Base-by-base conservation (phyloP, 768 basidiomycete genomes). In the Macrolepiota dolichaula region DNA sequence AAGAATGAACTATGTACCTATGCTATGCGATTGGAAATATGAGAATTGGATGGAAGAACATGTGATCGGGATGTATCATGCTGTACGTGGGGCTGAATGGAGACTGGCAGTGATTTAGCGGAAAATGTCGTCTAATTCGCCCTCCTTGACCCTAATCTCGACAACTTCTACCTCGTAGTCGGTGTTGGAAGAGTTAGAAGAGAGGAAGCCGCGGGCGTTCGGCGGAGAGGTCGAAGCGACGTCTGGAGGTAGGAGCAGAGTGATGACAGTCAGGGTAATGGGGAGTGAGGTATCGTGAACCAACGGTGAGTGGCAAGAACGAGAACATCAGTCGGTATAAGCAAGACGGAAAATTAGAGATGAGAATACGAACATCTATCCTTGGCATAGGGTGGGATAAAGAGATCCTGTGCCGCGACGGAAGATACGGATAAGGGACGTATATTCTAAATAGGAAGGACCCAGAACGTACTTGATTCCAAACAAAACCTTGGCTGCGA, bases 151-250 rank as follows among this genome's bases (percentile, higher is more conserved):
- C 62, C 91, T 82, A 71, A 94, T 94, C 76, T 92, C 90, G 66
- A 91, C 92, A 38, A 93, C 91, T 72, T 94, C 91, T 62, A 93
- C 86, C 70, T 92, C 90, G 65, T 90, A 92, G 66, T 91, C 89
- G 63, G 82, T 84, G 64, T 89, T 73, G 57, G 83, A 83, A 49
- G 85, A 83, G 71, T 84, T 84, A 51, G 82, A 83, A 54, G 89
- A 87, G 67, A 86, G 76, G 72, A 87, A 87, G 61, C 86, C 83
- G 56, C 71, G 75, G 19, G 87, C 82, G 68, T 84, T 87, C 29
- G 90, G 89, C 46, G 91, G 90, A 24, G 91, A 93, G 22, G 89
- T 92, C 46, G 91, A 92, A 15, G 90, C 88, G 57, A 92, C 85
- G 70, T 93, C 91, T 92, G 35, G 38, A 17, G 29, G 35, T 37